Evolutionary conservation across 345 rosid genomes (phyloP), one percentile per base, ranked within the genome.

Genomic region (Raphanus sativus): DNA sequence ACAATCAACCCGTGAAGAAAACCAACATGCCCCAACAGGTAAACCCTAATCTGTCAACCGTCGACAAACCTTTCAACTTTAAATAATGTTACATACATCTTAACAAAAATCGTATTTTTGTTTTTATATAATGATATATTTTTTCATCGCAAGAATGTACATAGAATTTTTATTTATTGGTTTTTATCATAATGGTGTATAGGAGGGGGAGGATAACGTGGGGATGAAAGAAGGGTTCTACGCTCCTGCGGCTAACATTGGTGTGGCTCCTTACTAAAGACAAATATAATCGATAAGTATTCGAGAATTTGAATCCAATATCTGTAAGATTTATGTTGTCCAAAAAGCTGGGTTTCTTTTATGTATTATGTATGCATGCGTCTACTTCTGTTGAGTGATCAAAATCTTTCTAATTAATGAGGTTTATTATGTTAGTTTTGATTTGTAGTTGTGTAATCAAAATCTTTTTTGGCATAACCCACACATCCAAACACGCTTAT

Each of bases 1-100:
- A 96, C 83, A 93, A 91, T 85, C 98, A 93, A 80, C 88, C 97
- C 87, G 89, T 86, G 93, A 93, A 87, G 94, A 96, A 90, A 75
- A 21, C 94, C 38, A 87, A 79, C 83, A 65, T 86, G 78, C 88
- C 86, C 85, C 96, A 86, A 80, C 97, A 87, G 92, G 94, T 88
- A 85, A 84, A 75, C 81, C 84, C 84, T 77, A 77, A 81, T 75
- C 30, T 60, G 73, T 75, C 74, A 28, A 79, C 78, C 60, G 73
- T 75, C 74, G 34, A 79, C 78, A 73, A 26, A 50, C 29, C 50
- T 50, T 75, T 24, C 61, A 65, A 32, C 67, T 63, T 34, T 63
- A 16, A 16, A 34, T 16, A 63, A 63, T 63, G 67, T 63, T 16
- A 16, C 67, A 33, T 4, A 30, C 15, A 62, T 32, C 25, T 32